Base-by-base conservation (phyloP, 2,329 filamentous ascomycete genomes). In the Aspergillus fructus region DNA sequence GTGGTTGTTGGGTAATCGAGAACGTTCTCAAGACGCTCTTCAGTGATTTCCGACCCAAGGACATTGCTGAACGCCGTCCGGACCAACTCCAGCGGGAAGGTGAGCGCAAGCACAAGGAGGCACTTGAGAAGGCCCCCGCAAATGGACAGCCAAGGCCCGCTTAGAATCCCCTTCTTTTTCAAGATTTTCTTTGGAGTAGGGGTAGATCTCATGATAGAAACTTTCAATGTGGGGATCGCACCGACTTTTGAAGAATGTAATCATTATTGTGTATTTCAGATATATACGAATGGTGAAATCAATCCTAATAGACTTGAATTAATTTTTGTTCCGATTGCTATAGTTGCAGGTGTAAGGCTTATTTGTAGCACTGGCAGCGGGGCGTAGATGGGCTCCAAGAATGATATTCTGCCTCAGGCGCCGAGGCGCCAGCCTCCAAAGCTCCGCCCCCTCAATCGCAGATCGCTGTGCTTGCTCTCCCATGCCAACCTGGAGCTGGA, bases 41-140 rank as follows among this genome's bases (percentile, higher is more conserved):
- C 76, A 93, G 89, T 63, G 94, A 99, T 75, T 96, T 91, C 79
- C 87, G 86, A 64, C 91, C 94, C 2, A 93, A 96, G 73, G 94
- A 97, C 71, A 97, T 99, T 69, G 93, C 94, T 2, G 81, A 89
- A 52, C 84, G 94, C 62, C 81, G 94, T 57, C 87, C 89, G 3
- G 94, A 99, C 71, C 94, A 99, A 81, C 78, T 96, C 11, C 84
- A 87, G 71, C 81, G 87, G 43, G 93, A 97, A 78, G 79, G 83
- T 55, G 81, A 81, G 62, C 83, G 93, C 64, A 89, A 89, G 73
- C 80, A 81, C 56, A 81, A 81, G 48, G 85, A 85, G 67, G 79
- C 79, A 52, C 76, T 76, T 56, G 75, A 80, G 64, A 63, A 72
- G 53, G 74, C 76, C 58, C 73, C 70, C 58, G 70, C 74, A 64